Evolutionary conservation across 2,329 filamentous ascomycete genomes (phyloP), one percentile per base, ranked within the genome.

Genomic region (Diaporthe citri): DNA sequence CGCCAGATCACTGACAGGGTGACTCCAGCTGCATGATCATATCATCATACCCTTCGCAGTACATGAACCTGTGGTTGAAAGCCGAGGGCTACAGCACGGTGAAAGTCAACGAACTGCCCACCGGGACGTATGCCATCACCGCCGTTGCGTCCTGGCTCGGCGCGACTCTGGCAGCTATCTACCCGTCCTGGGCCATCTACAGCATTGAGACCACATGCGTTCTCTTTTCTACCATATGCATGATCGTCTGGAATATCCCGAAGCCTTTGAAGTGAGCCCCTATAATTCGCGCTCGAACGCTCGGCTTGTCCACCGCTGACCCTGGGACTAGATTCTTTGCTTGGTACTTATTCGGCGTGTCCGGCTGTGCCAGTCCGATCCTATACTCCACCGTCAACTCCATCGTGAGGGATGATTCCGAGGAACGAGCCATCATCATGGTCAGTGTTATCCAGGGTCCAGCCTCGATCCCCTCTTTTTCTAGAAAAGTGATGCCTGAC

Each of bases 41-140:
- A n/a, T 84, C 84, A 0, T 82, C 82, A 0, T 89, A 89, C 74
- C 86, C 86, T 0, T 78, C 81, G 4, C 79, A 80, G 0, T 88
- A 89, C 73, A 89, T 89, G 87, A 87, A 84, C 41, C 83, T 89
- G 15, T 89, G 88, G 88, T 84, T 89, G 55, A 88, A 88, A 75
- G 83, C 84, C 1, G 85, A 87, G 39, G 84, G 84, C 7, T 89
- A 87, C 77, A 85, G 85, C 0, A 82, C 89, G 0, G 83, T 84
- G 0, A 84, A 89, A 74, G 85, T 88, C 75, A 89, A 89, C 79
- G 82, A 86, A 17, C 84, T 89, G 1, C 88, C 88, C 0, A 89
- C 88, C 0, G 86, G 84, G 12, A 84, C 83, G 0, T 85, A 87
- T 67, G 86, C 84, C n/a, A 85, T 89, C 55, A 85, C 83, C 0